A percentile compares a stretch with the other conserved stretches of the same genome.
Conservation (phyloP, 2,329 filamentous ascomycete species). For the Pyrenophora graminea region DNA sequence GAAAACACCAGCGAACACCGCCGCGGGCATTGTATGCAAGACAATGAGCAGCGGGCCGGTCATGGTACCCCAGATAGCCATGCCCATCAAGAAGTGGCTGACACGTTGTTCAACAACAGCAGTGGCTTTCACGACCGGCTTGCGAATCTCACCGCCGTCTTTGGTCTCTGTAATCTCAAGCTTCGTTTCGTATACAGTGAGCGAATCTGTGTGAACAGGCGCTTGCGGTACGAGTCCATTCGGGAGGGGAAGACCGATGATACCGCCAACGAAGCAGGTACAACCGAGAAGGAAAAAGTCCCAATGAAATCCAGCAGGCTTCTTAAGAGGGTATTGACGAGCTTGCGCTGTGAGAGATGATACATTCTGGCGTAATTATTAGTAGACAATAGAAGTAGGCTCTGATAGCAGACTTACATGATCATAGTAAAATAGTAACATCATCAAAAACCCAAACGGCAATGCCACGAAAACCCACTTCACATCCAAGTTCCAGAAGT, state of each 20-base stretch:
- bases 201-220: slow-evolving; percentile 60
- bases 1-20: slow-evolving; percentile 59
- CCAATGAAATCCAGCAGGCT: slow-evolving; percentile 62
- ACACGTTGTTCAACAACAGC: slow-evolving; percentile 59
- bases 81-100: slow-evolving; percentile 59
- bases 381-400: not conserved
- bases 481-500: slow-evolving; percentile 58
- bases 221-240: slow-evolving; percentile 61
- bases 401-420: slow-evolving; percentile 45
- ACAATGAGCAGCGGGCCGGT: slow-evolving; percentile 57
- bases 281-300: slow-evolving; percentile 61
- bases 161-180: slow-evolving; percentile 47
- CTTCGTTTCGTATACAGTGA: slow-evolving; percentile 47
- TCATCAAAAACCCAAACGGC: slow-evolving; percentile 59
- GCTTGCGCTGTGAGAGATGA: slow-evolving; percentile 59
- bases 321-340: slow-evolving; percentile 57
- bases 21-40: slow-evolving; percentile 56
- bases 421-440: slow-evolving; percentile 62
- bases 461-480: slow-evolving; percentile 60
- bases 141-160: slow-evolving; percentile 50
- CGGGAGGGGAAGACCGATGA: slow-evolving; percentile 58
- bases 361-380: slow-evolving; percentile 46
- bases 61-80: slow-evolving; percentile 60
- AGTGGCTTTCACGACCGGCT: slow-evolving; percentile 51
- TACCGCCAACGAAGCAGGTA: slow-evolving; percentile 57